Percentiles rank a stretch among this genome's conserved stretches.
Conservation (phyloP, 768 basidiomycete genomes). For the Boletus sp. region DNA sequence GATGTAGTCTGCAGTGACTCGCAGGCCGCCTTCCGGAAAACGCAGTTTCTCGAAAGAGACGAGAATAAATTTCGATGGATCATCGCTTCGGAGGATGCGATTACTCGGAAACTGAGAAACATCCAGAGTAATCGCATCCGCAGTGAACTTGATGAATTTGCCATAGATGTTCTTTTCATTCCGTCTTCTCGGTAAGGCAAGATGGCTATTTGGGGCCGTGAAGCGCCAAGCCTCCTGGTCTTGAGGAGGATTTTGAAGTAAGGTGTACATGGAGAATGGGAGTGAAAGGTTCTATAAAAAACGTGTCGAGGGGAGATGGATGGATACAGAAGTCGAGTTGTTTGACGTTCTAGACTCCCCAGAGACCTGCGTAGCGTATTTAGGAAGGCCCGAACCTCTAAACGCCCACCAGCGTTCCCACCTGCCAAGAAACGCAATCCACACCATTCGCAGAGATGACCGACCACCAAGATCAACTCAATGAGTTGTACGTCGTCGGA, state of each 20-base stretch:
- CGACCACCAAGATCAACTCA: conserved; percentile 11
- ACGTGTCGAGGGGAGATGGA: not conserved
- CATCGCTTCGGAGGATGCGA: conserved; percentile 57
- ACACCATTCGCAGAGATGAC: conserved; percentile 14
- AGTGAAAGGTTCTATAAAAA: not conserved
- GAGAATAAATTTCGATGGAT: conserved; percentile 54
- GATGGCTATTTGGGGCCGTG: conserved; percentile 31
- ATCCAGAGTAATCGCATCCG: conserved; percentile 49
- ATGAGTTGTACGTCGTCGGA: conserved; percentile 46
- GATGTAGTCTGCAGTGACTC: conserved; percentile 54
- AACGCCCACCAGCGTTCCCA: conserved; percentile 17
- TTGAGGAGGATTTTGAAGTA: conserved; percentile 40
- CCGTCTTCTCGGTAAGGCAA: conserved; percentile 28
- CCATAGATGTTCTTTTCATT: conserved; percentile 35
- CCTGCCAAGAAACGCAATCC: conserved; percentile 7
- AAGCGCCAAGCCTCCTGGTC: conserved; percentile 59
- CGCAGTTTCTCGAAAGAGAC: conserved; percentile 52
- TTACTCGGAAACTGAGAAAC: conserved; percentile 53
- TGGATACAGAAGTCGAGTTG: conserved; percentile 1
- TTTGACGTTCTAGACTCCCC: conserved; percentile 1
- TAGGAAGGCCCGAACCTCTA: conserved; percentile 9
- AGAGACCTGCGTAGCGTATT: conserved; percentile 2
- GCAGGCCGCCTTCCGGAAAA: conserved; percentile 52
- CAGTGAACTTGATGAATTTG: conserved; percentile 51
- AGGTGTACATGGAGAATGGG: conserved; percentile 24